phyloP scores from a whole-genome alignment of 768 basidiomycete species.

The Gloeophyllum trabeum region DNA sequence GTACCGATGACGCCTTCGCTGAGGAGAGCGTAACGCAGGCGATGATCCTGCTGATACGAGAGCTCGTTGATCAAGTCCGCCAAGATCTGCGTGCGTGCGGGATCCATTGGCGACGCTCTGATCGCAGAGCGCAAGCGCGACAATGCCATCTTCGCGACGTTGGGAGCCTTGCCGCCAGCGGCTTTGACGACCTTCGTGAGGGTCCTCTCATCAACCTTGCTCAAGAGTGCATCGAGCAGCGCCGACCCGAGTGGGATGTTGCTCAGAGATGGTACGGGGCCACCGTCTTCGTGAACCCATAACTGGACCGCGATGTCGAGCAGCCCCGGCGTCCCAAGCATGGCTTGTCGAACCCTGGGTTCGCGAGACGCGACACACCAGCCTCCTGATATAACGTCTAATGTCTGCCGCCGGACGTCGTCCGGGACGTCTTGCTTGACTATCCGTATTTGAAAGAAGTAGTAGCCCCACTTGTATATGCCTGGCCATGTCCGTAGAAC shows the following conservation, averaged over 20 bases:
- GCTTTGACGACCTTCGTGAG: constrained; percentile 19
- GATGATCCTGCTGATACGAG: constrained; percentile 16
- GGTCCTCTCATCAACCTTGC: constrained; percentile 8
- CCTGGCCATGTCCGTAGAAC: constrained; percentile 22
- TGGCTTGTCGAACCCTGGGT: constrained; percentile 17
- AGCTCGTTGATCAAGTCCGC: constrained; percentile 22
- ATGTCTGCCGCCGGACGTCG: no score
- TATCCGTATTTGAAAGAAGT: no score
- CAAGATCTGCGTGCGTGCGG: constrained; percentile 12
- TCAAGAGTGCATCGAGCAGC: constrained; percentile 19
- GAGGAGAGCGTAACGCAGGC: constrained; percentile 21
- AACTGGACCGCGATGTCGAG: constrained; percentile 24
- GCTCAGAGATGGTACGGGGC: constrained; percentile 9
- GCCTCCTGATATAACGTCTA: no score
- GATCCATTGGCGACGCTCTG: constrained; percentile 10
- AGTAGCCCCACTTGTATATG: constrained; percentile 27
- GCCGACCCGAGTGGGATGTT: constrained; percentile 19
- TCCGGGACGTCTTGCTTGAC: no score
- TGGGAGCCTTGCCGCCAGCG: constrained; percentile 16
- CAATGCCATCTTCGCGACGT: constrained; percentile 18
- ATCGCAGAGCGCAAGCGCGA: constrained; percentile 16
- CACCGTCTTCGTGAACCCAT: constrained; percentile 21
- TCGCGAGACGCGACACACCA: no score
- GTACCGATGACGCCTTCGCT: constrained; percentile 18
- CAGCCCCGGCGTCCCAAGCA: constrained; percentile 19